Base-by-base conservation (phyloP, 1,284 basidiomycete species). In the Ustilago xerochloae region DNA sequence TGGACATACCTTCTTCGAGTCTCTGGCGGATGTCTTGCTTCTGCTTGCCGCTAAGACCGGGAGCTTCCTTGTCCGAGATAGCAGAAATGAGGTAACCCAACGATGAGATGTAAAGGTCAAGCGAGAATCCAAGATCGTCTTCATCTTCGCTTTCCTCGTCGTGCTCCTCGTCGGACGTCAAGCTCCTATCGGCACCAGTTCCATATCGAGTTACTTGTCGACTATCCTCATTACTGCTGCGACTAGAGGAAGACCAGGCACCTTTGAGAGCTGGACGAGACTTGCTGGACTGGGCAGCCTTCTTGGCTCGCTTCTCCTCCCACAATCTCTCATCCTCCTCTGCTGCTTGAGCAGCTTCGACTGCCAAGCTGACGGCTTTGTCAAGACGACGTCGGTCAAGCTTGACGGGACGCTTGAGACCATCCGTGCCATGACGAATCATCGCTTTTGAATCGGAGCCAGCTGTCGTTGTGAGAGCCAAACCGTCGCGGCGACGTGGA, bases 71-170 rank as follows among this genome's bases (percentile, higher is more conserved):
- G 30, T 73, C 66, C n/a, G 65, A 67, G 12, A 78, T 56, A 4
- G 77, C 77, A 0, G 74, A 67, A 48, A 78, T 70, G 16, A 78
- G 67, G 48, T 78, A 78, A 16, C 69, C 63, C 15, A 78, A 41
- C 4, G 74, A 74, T 1, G 74, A 76, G 28, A 78, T 69, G 62
- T 78, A 78, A 3, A 78, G 66, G 29, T 76, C 74, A 12, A 76
- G 55, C 12, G 77, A 78, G 30, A 76, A 78, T 18, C 68, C 65
- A 13, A 69, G 47, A 48, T 72, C 68, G 24, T 68, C 73, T 2
- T 77, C 64, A 8, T 54, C 65, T 6, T 66, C n/a, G n/a, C n/a
- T n/a, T n/a, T n/a, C 61, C 8, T 53, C 51, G 0, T 59, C 41
- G 2, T 50, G n/a, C 22, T 58, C 63, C 5, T 43, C 58, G 2